Percentiles rank a stretch among this genome's conserved stretches.
Conservation (phyloP, 2,329 filamentous ascomycete genomes). For the Colletotrichum magnum region DNA sequence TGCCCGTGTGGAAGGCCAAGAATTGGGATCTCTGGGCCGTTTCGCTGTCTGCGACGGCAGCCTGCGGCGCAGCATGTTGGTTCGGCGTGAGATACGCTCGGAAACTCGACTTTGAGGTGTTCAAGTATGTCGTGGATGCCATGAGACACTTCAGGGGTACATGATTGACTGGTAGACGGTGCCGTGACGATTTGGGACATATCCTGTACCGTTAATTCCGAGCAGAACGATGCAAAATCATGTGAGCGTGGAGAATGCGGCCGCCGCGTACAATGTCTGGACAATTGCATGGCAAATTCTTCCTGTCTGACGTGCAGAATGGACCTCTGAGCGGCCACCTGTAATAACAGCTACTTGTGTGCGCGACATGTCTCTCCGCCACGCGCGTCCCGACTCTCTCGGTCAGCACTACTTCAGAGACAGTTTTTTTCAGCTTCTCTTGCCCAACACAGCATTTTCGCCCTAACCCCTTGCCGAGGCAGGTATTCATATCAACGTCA, state of each 20-base stretch:
- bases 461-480: neutral
- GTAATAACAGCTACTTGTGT: neutral
- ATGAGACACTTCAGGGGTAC: neutral
- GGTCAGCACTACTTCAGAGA: neutral
- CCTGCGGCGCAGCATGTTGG: neutral
- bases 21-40: slow-evolving; percentile 31
- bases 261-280: neutral
- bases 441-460: neutral
- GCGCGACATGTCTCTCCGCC: neutral
- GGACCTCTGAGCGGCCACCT: too few relatives aligned
- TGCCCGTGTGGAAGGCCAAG: slow-evolving; percentile 43
- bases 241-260: neutral
- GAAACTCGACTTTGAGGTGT: neutral
- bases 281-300: neutral
- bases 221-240: neutral
- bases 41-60: neutral
- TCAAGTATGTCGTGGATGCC: neutral
- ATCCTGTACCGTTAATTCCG: too few relatives aligned
- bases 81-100: neutral
- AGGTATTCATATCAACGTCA: neutral
- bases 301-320: neutral
- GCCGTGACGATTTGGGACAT: too few relatives aligned
- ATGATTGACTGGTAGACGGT: neutral
- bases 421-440: neutral
- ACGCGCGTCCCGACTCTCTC: neutral